Base-by-base conservation (phyloP, 345 rosid genomes). In the Mallotus nudiflorus region DNA sequence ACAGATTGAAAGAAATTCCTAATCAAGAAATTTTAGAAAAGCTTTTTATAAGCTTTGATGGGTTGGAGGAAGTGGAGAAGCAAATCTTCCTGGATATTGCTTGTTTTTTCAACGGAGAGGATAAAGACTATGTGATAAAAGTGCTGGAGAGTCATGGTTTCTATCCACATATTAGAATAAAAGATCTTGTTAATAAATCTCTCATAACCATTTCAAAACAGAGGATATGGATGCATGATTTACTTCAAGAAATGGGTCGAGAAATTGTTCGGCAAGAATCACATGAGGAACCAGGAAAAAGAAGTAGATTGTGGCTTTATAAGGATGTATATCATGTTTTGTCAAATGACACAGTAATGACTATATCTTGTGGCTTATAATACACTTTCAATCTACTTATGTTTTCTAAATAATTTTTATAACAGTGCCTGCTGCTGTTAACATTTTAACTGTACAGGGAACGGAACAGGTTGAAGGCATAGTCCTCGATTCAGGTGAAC, bases 81-180 rank as follows among this genome's bases (percentile, higher is more conserved):
- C 37, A 53, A 4, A 50, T 70, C 13, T 70, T 70, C 50, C 67
- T 70, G 1, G 73, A 70, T 35, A 70, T 67, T 39, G 71, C 72
- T 5, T 68, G 72, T 56, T 68, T 68, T 24, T 68, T 68, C 42
- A 48, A 22, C 1, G 14, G 12, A 8, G 33, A 22, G 28, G 20
- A 15, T 0, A 11, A 29, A 3, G 40, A 70, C 1, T 46, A 9
- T 13, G 56, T 33, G 33, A 70, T 11, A 7, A 20, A 33, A 39
- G 18, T 70, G 24, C n/a, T 49, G 25, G 35, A 44, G 20, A 35
- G 59, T 14, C 50, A 59, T 20, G 66, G 52, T 60, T 49, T 70
- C 9, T 14, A 3, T 25, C 33, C 49, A n/a, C 35, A 70, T 27
- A 29, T 59, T 29, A 66, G 73, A 46, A 45, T 70, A 8, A 48